Base-by-base conservation (phyloP, 1,284 basidiomycete species). In the Afroboletus lepidellus region DNA sequence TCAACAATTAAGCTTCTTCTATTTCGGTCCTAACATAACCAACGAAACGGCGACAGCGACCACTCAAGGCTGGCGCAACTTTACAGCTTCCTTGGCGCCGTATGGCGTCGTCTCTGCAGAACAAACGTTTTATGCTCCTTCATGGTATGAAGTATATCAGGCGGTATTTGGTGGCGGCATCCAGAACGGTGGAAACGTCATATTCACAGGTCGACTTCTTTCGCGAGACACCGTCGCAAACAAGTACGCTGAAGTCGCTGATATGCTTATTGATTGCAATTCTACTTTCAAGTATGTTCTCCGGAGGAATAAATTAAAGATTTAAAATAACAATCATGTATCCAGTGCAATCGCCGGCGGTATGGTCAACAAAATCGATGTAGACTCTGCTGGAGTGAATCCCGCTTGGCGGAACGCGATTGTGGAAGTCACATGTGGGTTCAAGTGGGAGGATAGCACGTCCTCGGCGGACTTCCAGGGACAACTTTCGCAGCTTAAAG, bases 381-480 rank as follows among this genome's bases (percentile, higher is more conserved):
- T 74, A 0, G 63, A 67, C 41, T 71, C 73, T 11, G 66, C 69
- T 12, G 74, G 73, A 2, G 47, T 77, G 25, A 74, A 77, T 55
- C 75, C 76, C 4, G 71, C 69, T 12, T 78, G 76, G 75, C 64
- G 77, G 2, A 62, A 69, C 2, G 69, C 73, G 0, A 25, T 77
- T 8, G 58, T 66, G 13, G 64, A 73, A 46, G 55, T 66, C 16
- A 43, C 63, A 18, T 56, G 66, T 20, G 60, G 53, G 1, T 37
- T 58, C 6, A 23, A 11, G 2, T 77, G 75, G 75, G 48, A 58
- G 1, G 71, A 75, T 33, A 71, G 70, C 16, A 18, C 66, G 0
- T 58, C 69, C 1, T 53, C 53, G 8, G 51, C 54, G 3, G 63
- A 61, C 13, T 71, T 76, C 18, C 43, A 66, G 3, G 59, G 50